phyloP scores from a whole-genome alignment of 164 flowering plant species.

The Vitis riparia region DNA sequence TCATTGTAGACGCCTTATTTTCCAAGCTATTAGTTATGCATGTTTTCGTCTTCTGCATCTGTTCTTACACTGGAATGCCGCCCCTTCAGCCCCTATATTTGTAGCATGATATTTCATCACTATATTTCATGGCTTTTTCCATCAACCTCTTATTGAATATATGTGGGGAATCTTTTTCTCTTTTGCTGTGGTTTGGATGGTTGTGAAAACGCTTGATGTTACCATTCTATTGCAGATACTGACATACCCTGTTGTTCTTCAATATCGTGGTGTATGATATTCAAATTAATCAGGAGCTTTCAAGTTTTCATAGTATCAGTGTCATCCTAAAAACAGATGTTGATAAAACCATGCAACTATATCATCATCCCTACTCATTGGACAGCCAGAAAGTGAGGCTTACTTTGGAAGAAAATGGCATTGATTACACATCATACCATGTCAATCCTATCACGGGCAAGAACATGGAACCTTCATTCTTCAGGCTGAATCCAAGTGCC shows the following conservation, averaged over 20 bases:
- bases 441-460: conserved; percentile 91
- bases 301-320: neutral
- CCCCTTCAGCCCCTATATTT: no score
- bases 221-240: neutral
- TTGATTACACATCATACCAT: conserved; percentile 88
- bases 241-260: neutral
- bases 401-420: conserved; percentile 81
- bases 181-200: neutral
- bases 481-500: conserved; percentile 71
- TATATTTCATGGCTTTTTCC: neutral
- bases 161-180: neutral
- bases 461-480: conserved; percentile 79
- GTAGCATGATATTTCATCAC: neutral
- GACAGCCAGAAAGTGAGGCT: conserved; percentile 97
- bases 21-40: no score
- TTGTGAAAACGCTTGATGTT: neutral
- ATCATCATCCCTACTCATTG: conserved; percentile 86
- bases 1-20: no score
- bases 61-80: no score
- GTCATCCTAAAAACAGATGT: conserved; percentile 16
- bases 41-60: no score
- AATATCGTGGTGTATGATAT: neutral
- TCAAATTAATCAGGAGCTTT: conserved; percentile 1
- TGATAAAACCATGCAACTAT: conserved; percentile 73
- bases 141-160: neutral